Conservation (phyloP, 1,139 yeast species). For the Hyphopichia pseudoburtonii region DNA sequence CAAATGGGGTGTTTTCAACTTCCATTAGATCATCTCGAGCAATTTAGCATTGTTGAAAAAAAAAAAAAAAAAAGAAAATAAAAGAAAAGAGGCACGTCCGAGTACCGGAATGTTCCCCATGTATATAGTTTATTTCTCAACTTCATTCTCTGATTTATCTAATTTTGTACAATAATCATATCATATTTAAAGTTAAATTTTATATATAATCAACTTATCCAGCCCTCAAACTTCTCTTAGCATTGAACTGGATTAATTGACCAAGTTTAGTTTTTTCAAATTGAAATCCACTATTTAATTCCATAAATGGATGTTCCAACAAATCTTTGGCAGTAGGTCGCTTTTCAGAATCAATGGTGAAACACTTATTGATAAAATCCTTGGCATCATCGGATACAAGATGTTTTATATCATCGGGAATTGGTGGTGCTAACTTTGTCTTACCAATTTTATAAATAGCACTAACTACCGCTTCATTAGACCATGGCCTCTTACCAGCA, state of each 20-base stretch:
- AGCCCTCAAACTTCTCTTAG: slow-evolving; percentile 29
- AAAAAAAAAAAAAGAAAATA: no score
- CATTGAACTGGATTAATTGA: slow-evolving; percentile 33
- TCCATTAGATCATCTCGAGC: no score
- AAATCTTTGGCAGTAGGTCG: slow-evolving; percentile 86
- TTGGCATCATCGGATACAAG: slow-evolving; percentile 64
- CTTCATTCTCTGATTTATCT: no score
- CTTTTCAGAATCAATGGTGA: slow-evolving; percentile 73
- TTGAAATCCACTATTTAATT: slow-evolving; percentile 45
- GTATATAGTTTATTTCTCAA: slow-evolving; percentile 6
- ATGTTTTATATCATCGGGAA: slow-evolving; percentile 79
- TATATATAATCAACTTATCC: no score
- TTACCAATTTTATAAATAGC: slow-evolving; percentile 76
- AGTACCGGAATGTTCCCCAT: no score
- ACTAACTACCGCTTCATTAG: slow-evolving; percentile 73
- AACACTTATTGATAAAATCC: slow-evolving; percentile 73
- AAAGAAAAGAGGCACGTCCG: no score
- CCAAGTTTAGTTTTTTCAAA: slow-evolving; percentile 70
- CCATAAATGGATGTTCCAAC: slow-evolving; percentile 62
- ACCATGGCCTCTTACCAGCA: slow-evolving; percentile 85
- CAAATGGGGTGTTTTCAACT: background rate
- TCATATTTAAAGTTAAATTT: no score
- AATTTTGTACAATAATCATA: slow-evolving; percentile 3
- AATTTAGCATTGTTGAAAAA: no score
- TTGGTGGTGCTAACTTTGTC: slow-evolving; percentile 87